Evolutionary conservation across 768 basidiomycete species (phyloP).

Genomic region (Boletus subcaerulescens): DNA sequence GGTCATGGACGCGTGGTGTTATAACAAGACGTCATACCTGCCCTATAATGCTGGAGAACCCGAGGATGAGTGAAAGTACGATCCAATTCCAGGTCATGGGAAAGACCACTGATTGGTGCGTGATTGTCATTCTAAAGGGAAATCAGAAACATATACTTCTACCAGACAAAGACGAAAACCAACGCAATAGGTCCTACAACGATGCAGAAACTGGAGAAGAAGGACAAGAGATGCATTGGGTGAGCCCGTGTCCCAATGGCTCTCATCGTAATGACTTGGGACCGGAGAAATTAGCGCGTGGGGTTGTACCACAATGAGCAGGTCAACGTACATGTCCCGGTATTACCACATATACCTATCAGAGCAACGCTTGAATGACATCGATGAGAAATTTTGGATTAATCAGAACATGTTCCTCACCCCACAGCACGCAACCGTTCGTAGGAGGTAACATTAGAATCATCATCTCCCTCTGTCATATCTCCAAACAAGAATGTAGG

Average conservation of each 20-base stretch:
- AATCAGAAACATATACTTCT: not conserved
- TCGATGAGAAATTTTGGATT: not conserved
- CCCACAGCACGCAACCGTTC: constrained; percentile 60
- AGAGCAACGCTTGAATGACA: constrained; percentile 48
- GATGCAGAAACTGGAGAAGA: constrained; percentile 60
- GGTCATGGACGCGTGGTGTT: too few species aligned
- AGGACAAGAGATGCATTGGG: constrained; percentile 66
- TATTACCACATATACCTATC: constrained; percentile 60
- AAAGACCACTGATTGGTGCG: constrained; percentile 9
- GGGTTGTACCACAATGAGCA: not conserved
- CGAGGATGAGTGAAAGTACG: constrained; percentile 11
- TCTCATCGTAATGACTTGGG: constrained; percentile 49
- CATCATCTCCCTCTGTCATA: not conserved
- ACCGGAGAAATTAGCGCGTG: not conserved
- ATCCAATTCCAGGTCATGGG: constrained; percentile 20
- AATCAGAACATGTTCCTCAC: constrained; percentile 27
- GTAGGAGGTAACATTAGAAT: constrained; percentile 11
- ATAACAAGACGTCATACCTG: too few species aligned
- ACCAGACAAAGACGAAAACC: not conserved
- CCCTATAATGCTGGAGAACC: constrained; percentile 9
- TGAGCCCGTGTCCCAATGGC: constrained; percentile 76
- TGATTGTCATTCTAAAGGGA: constrained; percentile 10
- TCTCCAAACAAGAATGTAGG: constrained; percentile 71
- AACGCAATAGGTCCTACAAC: constrained; percentile 13
- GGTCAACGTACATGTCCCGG: constrained; percentile 62